phyloP scores from a whole-genome alignment of 129 eudicot genomes.

The Centrapalus pauciflorus region DNA sequence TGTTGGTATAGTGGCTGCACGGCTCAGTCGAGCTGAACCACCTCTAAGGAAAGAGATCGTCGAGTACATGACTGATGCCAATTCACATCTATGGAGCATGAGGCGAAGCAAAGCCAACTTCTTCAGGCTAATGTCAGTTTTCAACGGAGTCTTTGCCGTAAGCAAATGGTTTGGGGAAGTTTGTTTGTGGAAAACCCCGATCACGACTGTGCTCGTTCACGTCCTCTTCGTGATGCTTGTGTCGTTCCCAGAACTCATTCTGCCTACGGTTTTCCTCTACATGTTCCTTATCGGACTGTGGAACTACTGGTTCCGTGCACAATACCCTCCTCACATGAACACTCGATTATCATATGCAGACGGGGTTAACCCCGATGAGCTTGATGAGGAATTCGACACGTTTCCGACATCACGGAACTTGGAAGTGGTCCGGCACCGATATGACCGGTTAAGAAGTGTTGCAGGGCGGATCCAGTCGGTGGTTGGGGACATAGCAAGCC shows the following conservation, averaged over 20 bases:
- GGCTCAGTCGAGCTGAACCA: conserved; percentile 81
- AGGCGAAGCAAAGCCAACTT: conserved; percentile 90
- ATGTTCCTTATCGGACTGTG: conserved; percentile 77
- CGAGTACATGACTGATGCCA: conserved; percentile 82
- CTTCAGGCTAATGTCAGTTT: conserved; percentile 59
- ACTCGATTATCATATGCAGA: conserved; percentile 64
- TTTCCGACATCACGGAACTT: conserved; percentile 63
- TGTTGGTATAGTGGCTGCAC: conserved; percentile 65
- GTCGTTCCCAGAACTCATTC: conserved; percentile 66
- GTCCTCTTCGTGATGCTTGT: conserved; percentile 62
- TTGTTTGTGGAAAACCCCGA: conserved; percentile 61
- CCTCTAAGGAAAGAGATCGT: conserved; percentile 74
- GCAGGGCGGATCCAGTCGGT: conserved; percentile 78
- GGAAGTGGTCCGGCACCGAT: conserved; percentile 60
- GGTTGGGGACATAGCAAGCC: conserved; percentile 79
- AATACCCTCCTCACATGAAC: conserved; percentile 88
- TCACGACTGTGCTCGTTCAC: conserved; percentile 71
- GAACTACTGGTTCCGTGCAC: conserved; percentile 66
- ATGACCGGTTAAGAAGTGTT: conserved; percentile 71
- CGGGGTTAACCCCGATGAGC: conserved; percentile 48
- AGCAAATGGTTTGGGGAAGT: conserved; percentile 76
- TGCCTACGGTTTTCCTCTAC: conserved; percentile 74
- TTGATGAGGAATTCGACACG: conserved; percentile 79
- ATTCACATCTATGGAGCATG: conserved; percentile 95
- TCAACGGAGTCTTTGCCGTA: conserved; percentile 48